phyloP scores from a whole-genome alignment of 257 asterid species.

The Buddleja alternifolia region DNA sequence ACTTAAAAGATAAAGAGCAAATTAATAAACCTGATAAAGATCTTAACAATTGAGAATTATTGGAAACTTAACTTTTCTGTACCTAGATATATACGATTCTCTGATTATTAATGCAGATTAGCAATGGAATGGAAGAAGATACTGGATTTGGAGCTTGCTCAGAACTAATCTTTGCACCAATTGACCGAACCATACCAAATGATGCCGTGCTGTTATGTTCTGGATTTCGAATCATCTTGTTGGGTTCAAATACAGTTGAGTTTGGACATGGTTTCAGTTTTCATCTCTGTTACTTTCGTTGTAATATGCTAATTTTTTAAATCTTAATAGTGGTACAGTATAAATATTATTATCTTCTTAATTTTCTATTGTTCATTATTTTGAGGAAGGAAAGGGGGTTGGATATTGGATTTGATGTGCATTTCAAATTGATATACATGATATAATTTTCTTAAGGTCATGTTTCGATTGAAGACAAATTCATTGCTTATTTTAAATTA shows the following conservation, averaged over 20 bases:
- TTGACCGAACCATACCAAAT: neutral
- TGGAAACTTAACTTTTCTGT: neutral
- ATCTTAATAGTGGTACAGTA: neutral
- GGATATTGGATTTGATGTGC: neutral
- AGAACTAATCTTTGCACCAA: conserved; percentile 30
- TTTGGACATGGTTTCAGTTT: neutral
- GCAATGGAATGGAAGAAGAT: conserved; percentile 27
- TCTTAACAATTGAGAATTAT: neutral
- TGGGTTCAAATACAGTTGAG: conserved; percentile 24
- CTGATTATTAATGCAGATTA: conserved; percentile 2
- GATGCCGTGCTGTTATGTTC: conserved; percentile 24
- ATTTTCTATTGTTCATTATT: neutral
- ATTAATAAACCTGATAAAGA: neutral
- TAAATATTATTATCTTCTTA: neutral
- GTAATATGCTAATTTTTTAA: conserved; percentile 1
- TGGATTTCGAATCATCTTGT: conserved; percentile 24
- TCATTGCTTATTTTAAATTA: too few species aligned
- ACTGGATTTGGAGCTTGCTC: conserved; percentile 19
- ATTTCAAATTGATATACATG: neutral
- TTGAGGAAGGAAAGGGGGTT: neutral
- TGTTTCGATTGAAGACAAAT: neutral
- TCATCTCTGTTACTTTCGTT: neutral
- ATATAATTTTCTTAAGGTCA: neutral
- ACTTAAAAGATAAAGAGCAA: too few species aligned
- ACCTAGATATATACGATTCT: neutral